Evolutionary conservation across 176 grass and related monocot species (phyloP), one percentile per base, ranked within the genome.

Genomic region (Phyllostachys edulis): DNA sequence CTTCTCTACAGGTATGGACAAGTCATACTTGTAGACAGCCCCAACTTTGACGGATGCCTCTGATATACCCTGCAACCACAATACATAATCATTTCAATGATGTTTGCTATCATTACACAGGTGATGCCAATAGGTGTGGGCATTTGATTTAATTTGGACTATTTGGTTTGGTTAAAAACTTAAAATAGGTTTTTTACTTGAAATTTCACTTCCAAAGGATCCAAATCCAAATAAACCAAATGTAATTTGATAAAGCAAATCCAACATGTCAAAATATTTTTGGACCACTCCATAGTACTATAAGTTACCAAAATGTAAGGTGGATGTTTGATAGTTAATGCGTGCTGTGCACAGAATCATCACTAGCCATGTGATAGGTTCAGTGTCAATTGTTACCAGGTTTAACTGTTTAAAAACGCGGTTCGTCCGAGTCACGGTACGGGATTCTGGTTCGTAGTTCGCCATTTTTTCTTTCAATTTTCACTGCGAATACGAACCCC

Each of bases 1-100:
- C 65, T 95, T 92, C 55, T 95, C 89, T 80, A 94, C 84, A 47
- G 90, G 89, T 88, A 94, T 80, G 78, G 90, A 94, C 67, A 97
- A 88, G 82, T 94, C 96, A 77, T 98, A 98, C 87, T 95, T 98
- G 85, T 95, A 98, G 63, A 94, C 93, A 37, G 96, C 89, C 32
- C 96, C 96, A 80, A 85, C 82, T 84, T 98, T 98, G 41, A 98
- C 77, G 59, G 91, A 83, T 88, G 96, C 93, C 79, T 98, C 96
- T 79, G 96, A 85, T 88, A 98, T 95, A 85, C 93, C 93, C 93
- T 98, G 83, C 40, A 74, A 85, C 21, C 51, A 84, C 49, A 75
- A 81, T 15, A 17, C n/a, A 42, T 24, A 29, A 5, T 8, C 23
- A 71, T 65, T 52, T 73, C 17, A 52, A 11, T 10, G 41, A 42